Conservation (phyloP, 2,329 filamentous ascomycete species). For the Calonectria pseudoturangicola region DNA sequence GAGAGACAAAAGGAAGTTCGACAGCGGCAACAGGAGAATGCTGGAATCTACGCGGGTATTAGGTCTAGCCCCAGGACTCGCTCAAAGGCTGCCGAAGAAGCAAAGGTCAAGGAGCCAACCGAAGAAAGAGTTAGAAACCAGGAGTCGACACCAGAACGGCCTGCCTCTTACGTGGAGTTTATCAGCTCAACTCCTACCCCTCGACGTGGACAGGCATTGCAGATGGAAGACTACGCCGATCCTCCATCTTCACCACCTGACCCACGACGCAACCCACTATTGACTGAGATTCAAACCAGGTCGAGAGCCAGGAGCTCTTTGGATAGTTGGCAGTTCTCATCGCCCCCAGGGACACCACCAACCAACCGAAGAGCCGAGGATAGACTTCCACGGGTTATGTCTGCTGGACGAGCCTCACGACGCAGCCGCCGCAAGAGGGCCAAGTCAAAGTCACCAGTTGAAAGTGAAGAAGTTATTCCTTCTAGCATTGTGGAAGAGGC, state of each 20-base stretch:
- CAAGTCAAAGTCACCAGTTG: constrained; percentile 39
- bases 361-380: constrained; percentile 45
- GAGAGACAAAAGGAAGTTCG: constrained; percentile 87
- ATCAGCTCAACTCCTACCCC: constrained; percentile 78
- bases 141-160: constrained; percentile 67
- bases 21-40: constrained; percentile 81
- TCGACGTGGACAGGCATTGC: constrained; percentile 71
- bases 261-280: constrained; percentile 70
- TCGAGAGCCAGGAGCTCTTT: constrained; percentile 60
- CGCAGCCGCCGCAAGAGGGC: constrained; percentile 44
- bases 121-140: constrained; percentile 50
- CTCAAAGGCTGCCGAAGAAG: constrained; percentile 47
- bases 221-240: constrained; percentile 70
- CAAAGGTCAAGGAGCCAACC: constrained; percentile 42
- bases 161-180: constrained; percentile 68
- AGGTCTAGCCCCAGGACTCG: constrained; percentile 68
- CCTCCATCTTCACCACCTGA: constrained; percentile 76
- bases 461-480: constrained; percentile 53
- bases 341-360: constrained; percentile 72
- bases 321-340: constrained; percentile 74
- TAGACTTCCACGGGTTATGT: constrained; percentile 36
- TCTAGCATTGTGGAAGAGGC: constrained; percentile 56
- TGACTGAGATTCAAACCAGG: constrained; percentile 71
- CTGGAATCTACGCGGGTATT: constrained; percentile 81
- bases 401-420: constrained; percentile 35